Base-by-base conservation (phyloP, 768 basidiomycete species). In the Grammothele lineata region DNA sequence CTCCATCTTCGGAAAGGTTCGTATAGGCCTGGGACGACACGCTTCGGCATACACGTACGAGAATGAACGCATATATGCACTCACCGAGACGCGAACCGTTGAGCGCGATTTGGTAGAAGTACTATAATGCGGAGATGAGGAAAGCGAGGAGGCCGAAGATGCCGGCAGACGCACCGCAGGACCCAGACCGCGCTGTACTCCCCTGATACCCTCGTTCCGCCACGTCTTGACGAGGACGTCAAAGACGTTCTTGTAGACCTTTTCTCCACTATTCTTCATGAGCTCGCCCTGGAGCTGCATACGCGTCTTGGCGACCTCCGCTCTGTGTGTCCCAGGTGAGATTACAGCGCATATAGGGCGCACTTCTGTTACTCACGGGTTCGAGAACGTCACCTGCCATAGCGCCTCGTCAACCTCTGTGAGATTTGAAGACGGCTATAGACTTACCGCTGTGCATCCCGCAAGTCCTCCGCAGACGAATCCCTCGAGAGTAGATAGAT, bases 201-300 rank as follows among this genome's bases (percentile, higher is more conserved):
- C 94, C 25, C 83, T 74, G 26, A 95, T 70, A 12, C 94, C 94
- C 68, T 97, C 94, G 61, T 94, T 81, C 62, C 66, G 77, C 80
- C 83, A 93, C 5, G 93, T 95, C 69, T 95, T 96, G 27, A 69
- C 69, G 25, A 95, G 68, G 14, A 89, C 92, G 59, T 98, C 94
- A 33, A 92, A 50, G 15, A 85, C 87, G 62, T 84, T 89, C 50
- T 79, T 88, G 71, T 99, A 99, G 2, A 97, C 89, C 61, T 81
- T 88, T 54, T 65, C 53, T 15, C 74, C 75, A 8, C 85, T 80
- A 5, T 67, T 75, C 60, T 86, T 92, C 27, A 87, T 81, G 9
- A 99, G 79, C 66, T 98, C 96, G 21, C 95, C 96, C 62, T 98
- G 93, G 21, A 99, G 77, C 64, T 99, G 96, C 41, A 99, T 69